Base-by-base conservation (phyloP, 2,329 filamentous ascomycete species). In the Alternaria sp. region DNA sequence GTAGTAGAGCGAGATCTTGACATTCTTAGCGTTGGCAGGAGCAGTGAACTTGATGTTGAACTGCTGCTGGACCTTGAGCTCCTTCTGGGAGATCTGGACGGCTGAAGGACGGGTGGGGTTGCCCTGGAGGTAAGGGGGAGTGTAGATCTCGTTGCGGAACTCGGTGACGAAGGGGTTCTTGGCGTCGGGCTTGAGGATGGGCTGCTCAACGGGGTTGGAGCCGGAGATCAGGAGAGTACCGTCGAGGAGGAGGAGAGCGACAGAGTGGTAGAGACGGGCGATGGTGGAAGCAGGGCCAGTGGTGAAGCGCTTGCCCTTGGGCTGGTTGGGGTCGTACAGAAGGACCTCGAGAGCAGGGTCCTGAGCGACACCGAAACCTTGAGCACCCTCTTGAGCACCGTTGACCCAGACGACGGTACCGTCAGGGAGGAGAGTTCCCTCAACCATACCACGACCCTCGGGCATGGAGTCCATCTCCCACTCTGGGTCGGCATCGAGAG, bases 331-430 rank as follows among this genome's bases (percentile, higher is more conserved):
- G 68, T 89, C 82, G 74, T 89, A 90, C 54, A 89, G 81, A 21
- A 89, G 81, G 40, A 86, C 86, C 64, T 87, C 83, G 19, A 85
- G 77, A 17, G 86, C 84, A 15, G 88, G 87, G 32, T 84, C 75
- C 13, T 79, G 79, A 30, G 86, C 87, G 55, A 89, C 79, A 36
- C 84, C 86, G 74, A 89, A 90, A 15, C 88, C 88, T 78, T 89
- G 86, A 28, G 86, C 84, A 65, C 88, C 88, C 62, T 80, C 77
- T 63, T 85, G 85, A 69, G 83, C 86, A 61, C 88, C 88, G 71
- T 89, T 89, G 61, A 89, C 78, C 83, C 85, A 88, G 55, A 97
- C 75, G 44, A 88, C 82, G 3, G 84, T 89, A 40, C 88, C 88
- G 68, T 90, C 87, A 8, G 87, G 84, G 40, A 90, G 83, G 11